Evolutionary conservation across 1,284 basidiomycete species (phyloP), one percentile per base, ranked within the genome.

Genomic region (Puccinia coronata): DNA sequence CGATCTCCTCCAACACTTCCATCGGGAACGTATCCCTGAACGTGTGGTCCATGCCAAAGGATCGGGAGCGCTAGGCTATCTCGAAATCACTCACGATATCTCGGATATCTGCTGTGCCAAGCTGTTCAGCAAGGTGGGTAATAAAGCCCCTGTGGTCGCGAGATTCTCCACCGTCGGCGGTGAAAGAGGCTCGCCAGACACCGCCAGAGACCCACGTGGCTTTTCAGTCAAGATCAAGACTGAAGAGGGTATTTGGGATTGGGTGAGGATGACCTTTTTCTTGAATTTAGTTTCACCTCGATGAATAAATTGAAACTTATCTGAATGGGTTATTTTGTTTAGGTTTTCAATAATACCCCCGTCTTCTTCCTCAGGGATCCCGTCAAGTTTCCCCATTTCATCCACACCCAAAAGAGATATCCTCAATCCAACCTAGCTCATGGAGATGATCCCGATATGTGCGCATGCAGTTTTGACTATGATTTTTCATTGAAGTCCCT

Each of bases 151-250:
- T 18, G 69, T 87, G 53, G 86, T 87, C 47, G 83, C 83, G 16
- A 86, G 87, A 69, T 87, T 88, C 84, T 88, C 87, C 28, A 89
- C 88, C 41, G 88, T 89, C 80, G 88, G 88, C 51, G 88, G 95
- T 81, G 94, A 96, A 87, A 88, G 88, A 55, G 95, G 95, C 39
- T 94, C 93, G 43, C 90, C 93, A 47, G 96, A 98, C 86, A 93
- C 92, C 23, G 94, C 93, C 72, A 92, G 94, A 84, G 95, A 97
- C 86, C 94, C 94, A 67, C 92, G 94, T 87, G 95, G 95, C 12
- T 97, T 96, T 85, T 90, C 94, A 1, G 87, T 97, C 89, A 98
- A 98, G 89, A 89, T 98, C 83, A 91, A 90, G 86, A 96, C 95
- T 0, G 90, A 92, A 39, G 90, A 97, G 85, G 95, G 95, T 49